phyloP scores from a whole-genome alignment of 2,329 filamentous ascomycete genomes.

The Fusarium sambucinum region DNA sequence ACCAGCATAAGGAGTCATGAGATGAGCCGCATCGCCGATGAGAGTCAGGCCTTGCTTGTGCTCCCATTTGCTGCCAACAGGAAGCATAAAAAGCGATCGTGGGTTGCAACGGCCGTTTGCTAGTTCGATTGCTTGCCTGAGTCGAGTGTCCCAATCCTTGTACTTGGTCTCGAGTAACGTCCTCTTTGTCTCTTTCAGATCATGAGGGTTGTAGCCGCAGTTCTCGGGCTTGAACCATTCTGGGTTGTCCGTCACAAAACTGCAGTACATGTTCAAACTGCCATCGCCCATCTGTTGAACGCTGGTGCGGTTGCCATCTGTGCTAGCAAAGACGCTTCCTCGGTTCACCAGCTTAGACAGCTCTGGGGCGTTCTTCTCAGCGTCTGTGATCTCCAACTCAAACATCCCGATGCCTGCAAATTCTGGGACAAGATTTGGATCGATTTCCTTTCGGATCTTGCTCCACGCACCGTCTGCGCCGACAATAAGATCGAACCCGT shows the following conservation, averaged over 20 bases:
- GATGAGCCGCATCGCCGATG: conserved; percentile 70
- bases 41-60: conserved; percentile 63
- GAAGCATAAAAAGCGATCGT: conserved; percentile 65
- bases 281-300: conserved; percentile 61
- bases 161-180: conserved; percentile 53
- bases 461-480: conserved; percentile 56
- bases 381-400: conserved; percentile 57
- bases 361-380: conserved; percentile 57
- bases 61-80: conserved; percentile 62
- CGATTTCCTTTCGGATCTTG: conserved; percentile 52
- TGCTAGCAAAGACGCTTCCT: conserved; percentile 60
- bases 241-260: conserved; percentile 54
- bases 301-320: conserved; percentile 57
- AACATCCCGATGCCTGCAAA: conserved; percentile 61
- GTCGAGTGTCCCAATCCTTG: conserved; percentile 57
- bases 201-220: conserved; percentile 59
- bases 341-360: conserved; percentile 60
- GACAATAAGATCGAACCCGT: conserved; percentile 56
- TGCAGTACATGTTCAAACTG: conserved; percentile 57
- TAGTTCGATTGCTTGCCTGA: conserved; percentile 58
- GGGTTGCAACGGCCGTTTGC: conserved; percentile 55
- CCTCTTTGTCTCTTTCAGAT: conserved; percentile 55
- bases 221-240: conserved; percentile 54
- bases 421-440: conserved; percentile 54
- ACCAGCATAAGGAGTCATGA: conserved; percentile 69